Evolutionary conservation across 345 rosid genomes (phyloP).

Genomic region (Citrus glauca): DNA sequence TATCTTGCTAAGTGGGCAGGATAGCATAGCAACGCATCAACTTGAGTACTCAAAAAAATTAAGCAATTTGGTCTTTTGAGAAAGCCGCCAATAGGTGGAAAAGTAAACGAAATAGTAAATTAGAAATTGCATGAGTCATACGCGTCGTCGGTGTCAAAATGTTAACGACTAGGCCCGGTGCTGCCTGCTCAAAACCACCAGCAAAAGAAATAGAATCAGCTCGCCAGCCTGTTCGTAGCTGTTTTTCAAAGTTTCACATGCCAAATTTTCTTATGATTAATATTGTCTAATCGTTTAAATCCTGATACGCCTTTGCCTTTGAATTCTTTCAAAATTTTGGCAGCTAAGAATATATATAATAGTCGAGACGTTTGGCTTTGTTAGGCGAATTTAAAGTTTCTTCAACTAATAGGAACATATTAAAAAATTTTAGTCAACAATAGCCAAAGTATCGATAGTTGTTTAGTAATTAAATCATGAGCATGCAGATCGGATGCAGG

Average conservation of each 20-base stretch:
- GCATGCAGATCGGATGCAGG: too few species aligned
- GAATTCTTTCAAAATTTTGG: neutral
- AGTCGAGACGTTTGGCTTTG: neutral
- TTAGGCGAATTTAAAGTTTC: neutral
- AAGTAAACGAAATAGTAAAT: too few species aligned
- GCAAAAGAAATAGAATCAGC: too few species aligned
- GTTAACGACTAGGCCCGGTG: too few species aligned
- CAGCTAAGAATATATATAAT: neutral
- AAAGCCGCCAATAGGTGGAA: too few species aligned
- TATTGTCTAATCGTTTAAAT: neutral
- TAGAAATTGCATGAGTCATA: too few species aligned
- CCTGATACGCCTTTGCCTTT: neutral
- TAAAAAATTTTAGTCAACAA: neutral
- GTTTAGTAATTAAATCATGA: neutral
- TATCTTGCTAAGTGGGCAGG: neutral
- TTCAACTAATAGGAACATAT: neutral
- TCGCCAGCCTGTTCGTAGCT: too few species aligned
- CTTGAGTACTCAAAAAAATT: neutral
- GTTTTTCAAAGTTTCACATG: too few species aligned
- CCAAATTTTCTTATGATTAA: too few species aligned
- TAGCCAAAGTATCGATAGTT: neutral
- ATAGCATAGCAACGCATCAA: neutral
- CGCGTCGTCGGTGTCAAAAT: too few species aligned
- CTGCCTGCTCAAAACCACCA: too few species aligned
- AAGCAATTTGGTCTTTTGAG: too few species aligned